A percentile compares a stretch with the other conserved stretches of the same genome.
Evolutionary conservation across 495 filamentous ascomycete genomes (phyloP).

Genomic region (Letharia lupina): DNA sequence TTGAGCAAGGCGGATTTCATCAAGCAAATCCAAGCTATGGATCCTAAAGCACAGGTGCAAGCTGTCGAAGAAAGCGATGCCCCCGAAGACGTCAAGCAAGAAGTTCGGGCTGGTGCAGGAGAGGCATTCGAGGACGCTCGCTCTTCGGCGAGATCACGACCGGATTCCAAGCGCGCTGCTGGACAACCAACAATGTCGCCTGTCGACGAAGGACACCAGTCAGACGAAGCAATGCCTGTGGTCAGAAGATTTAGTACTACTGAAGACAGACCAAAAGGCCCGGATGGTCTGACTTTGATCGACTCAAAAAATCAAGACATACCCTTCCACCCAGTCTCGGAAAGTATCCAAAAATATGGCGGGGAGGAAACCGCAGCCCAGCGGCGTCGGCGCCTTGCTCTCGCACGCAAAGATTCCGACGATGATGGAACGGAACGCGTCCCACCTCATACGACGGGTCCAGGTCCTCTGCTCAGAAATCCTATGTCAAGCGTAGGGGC

Average conservation of each 20-base stretch:
- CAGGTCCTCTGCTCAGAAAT: neutral
- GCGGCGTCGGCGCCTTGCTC: constrained; percentile 38
- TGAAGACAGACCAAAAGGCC: constrained; percentile 22
- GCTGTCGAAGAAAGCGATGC: constrained; percentile 60
- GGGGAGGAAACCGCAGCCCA: constrained; percentile 39
- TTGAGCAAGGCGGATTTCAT: constrained; percentile 94
- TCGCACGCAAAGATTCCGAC: constrained; percentile 45
- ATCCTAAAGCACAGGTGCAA: constrained; percentile 64
- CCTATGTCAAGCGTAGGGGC: constrained; percentile 6
- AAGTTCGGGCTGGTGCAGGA: constrained; percentile 39
- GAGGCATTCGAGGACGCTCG: constrained; percentile 22
- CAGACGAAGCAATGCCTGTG: constrained; percentile 19
- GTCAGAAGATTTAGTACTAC: constrained; percentile 23
- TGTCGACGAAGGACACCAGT: constrained; percentile 8
- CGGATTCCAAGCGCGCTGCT: constrained; percentile 1
- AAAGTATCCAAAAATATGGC: constrained; percentile 37
- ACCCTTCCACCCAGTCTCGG: constrained; percentile 40
- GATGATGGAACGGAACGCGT: constrained; percentile 51
- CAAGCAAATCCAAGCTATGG: constrained; percentile 67
- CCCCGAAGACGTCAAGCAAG: constrained; percentile 50
- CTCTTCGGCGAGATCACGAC: constrained; percentile 7
- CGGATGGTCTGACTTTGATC: constrained; percentile 26
- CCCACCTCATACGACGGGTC: constrained; percentile 30
- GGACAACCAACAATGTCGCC: neutral
- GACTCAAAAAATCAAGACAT: constrained; percentile 29